Conservation (phyloP, 2,329 filamentous ascomycete genomes). For the Colletotrichum cereale region DNA sequence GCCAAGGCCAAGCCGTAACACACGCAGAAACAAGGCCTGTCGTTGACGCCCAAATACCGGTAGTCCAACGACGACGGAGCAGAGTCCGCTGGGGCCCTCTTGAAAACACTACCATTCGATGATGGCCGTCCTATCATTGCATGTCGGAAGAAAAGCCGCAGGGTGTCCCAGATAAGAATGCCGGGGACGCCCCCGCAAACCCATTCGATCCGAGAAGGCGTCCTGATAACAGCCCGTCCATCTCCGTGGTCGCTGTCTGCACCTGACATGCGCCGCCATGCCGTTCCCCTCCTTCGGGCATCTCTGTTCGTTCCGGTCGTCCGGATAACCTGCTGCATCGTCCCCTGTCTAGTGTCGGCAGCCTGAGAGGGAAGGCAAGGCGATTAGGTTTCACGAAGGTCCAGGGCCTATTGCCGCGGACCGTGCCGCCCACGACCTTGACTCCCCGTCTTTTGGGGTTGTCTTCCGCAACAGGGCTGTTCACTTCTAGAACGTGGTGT, state of each 20-base stretch:
- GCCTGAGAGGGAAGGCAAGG: not conserved
- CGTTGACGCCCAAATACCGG: not conserved
- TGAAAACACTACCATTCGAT: not conserved
- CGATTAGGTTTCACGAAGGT: not conserved
- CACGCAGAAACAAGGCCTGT: not conserved
- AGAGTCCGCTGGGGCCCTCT: not conserved
- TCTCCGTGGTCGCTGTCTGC: not conserved
- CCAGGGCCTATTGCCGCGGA: conserved; percentile 19
- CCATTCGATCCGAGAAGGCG: not conserved
- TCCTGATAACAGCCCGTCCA: conserved; percentile 4
- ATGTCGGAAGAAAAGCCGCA: not conserved
- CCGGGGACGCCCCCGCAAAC: conserved; percentile 16
- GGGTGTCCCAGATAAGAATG: conserved; percentile 21
- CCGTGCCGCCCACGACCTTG: conserved; percentile 19
- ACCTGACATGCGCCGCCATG: not conserved
- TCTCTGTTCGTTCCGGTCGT: not conserved
- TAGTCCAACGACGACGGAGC: not conserved
- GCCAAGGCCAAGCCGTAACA: not conserved
- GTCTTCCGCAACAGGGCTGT: not conserved
- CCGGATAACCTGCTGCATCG: conserved; percentile 24
- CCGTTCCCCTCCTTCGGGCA: not conserved
- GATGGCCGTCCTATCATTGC: not conserved
- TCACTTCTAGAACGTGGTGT: not conserved
- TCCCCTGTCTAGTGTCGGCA: conserved; percentile 29
- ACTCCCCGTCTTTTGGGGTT: not conserved